Base-by-base conservation (phyloP, 116 monocot species). In the Zostera marina region DNA sequence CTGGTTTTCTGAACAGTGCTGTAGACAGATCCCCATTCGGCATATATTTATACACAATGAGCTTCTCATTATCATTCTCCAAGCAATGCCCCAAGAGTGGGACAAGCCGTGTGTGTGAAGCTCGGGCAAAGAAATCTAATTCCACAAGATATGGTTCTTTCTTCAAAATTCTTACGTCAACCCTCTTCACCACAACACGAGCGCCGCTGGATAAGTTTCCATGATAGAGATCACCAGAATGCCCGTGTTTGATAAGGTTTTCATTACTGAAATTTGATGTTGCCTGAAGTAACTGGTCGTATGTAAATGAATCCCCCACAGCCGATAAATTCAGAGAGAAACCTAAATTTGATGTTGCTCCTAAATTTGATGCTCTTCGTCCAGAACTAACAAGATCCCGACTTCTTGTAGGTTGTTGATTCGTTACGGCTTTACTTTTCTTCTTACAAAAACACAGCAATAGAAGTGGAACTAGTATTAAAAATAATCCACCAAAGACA, bases 161-260 rank as follows among this genome's bases (percentile, higher is more conserved):
- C 71, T 44, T 74, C 15, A 70, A 32, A 0, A 0, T 40, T 63
- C 13, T 52, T 24, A 70, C 11, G 49, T 79, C 67, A 4, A 91
- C 76, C 71, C 74, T 72, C 68, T 92, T 92, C 53, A 92, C 74
- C 10, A 86, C 86, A 22, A 92, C 77, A 23, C 32, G 64, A 58
- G 44, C 44, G 26, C 82, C 86, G 44, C 72, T 66, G 40, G 82
- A 75, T 21, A 86, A 64, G 8, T 67, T 23, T 19, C 92, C 92
- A 62, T 64, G 63, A 60, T 76, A 86, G 48, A 92, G 65, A 62
- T 86, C 92, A 12, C 92, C 92, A 0, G 86, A 82, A 49, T 83
- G 86, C 8, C 92, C 92, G 2, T 74, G 74, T 49, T 77, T 82
- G 22, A 86, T 86, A 16, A 92, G 73, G 54, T 86, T 92, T 9